Evolutionary conservation across 2,329 filamentous ascomycete species (phyloP).

Genomic region (Monilinia fructigena): DNA sequence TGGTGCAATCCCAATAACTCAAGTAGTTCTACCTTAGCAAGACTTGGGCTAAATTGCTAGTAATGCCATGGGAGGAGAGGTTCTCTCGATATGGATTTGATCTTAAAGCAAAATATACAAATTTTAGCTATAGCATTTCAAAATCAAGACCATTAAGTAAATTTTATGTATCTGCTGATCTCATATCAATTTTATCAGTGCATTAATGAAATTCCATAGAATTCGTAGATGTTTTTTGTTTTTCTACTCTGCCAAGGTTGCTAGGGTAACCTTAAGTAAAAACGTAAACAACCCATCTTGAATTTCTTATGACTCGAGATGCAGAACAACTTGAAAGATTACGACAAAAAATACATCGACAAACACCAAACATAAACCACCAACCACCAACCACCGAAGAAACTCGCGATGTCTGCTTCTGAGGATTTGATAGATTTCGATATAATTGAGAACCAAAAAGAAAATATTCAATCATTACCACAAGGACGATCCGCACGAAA

Average conservation of each 20-base stretch:
- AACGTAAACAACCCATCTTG: constrained; percentile 12
- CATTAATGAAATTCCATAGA: too few relatives aligned
- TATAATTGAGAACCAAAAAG: constrained; percentile 93
- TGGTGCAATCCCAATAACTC: too few relatives aligned
- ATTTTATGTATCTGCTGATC: too few relatives aligned
- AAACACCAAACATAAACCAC: background rate
- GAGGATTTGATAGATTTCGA: constrained; percentile 72
- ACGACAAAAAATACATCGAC: background rate
- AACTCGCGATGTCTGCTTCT: constrained; percentile 45
- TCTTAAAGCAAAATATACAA: too few relatives aligned
- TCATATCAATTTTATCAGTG: too few relatives aligned
- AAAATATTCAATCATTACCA: constrained; percentile 94
- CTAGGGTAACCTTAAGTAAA: constrained; percentile 3
- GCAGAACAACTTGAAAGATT: background rate
- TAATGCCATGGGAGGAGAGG: too few relatives aligned
- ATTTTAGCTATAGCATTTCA: too few relatives aligned
- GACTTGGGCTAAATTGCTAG: too few relatives aligned
- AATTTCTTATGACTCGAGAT: background rate
- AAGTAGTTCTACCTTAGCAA: too few relatives aligned
- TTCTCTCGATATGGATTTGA: too few relatives aligned
- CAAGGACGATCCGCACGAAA: constrained; percentile 86
- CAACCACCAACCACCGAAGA: background rate
- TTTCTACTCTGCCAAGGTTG: background rate
- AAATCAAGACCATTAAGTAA: too few relatives aligned
- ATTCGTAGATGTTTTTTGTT: background rate